Evolutionary conservation across 2,329 filamentous ascomycete species (phyloP), one percentile per base, ranked within the genome.

Genomic region (Sarocladium kiliense): DNA sequence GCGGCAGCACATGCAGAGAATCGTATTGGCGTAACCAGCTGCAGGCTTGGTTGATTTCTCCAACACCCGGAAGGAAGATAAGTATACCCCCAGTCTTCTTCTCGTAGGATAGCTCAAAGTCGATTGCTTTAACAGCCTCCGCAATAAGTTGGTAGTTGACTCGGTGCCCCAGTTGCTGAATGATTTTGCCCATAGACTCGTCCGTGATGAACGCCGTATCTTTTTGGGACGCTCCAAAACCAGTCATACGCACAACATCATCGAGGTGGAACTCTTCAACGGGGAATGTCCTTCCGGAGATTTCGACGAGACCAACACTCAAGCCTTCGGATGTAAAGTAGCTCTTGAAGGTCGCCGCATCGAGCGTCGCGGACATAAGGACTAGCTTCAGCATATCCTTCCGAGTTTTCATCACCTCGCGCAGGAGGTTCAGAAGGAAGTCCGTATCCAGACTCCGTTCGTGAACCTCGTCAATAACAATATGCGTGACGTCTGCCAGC

Each of bases 391-490:
- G 75, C 36, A 96, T 79, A 59, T 95, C 89, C 63, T 85, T 86
- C 50, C 89, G 81, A 61, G 79, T 77, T 56, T 80, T 81, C 60
- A 97, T 71, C 6, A 96, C 89, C 66, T 96, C 89, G 55, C 91
- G 84, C 32, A 99, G 76, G 53, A 99, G 80, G 42, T 92, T 91
- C 54, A 99, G 79, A 10, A 97, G 76, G 65, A 99, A 97, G 68
- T 99, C 93, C 0, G 92, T 97, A 65, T 97, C 94, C 10, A 99
- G 76, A 71, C 90, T 96, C 55, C 93, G 85, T 70, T 99, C 93
- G 73, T 99, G 93, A 2, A 97, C 93, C 71, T 99, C 93, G 67
- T 99, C 93, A 44, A 97, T 91, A 18, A 97, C 88, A 7, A 99
- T 84, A 67, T 99, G 94, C 62, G 89, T 97, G 59, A 99, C 87